A percentile compares a stretch with the other conserved stretches of the same genome.
Evolutionary conservation across 2,329 filamentous ascomycete species (phyloP).

Genomic region (Monosporascus sp.): DNA sequence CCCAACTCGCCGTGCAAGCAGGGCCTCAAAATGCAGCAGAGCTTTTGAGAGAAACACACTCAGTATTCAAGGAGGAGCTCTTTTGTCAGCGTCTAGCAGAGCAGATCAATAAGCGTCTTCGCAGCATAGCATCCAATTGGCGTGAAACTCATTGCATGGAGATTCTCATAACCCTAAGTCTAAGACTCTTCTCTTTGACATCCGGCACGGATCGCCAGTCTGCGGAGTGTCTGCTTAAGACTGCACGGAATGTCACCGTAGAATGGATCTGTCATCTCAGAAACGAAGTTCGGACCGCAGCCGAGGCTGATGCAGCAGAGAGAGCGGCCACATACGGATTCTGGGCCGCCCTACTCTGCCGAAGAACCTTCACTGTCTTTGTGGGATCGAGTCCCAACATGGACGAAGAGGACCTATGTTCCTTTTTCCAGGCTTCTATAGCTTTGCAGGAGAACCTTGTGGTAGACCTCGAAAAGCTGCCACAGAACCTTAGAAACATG

Average conservation of each 20-base stretch:
- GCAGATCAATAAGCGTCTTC: conserved; percentile 39
- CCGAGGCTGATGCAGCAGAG: conserved; percentile 31
- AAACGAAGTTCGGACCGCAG: conserved; percentile 33
- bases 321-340: conserved; percentile 41
- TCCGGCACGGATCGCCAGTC: not conserved
- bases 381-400: conserved; percentile 4
- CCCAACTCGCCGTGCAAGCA: conserved; percentile 48
- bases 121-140: conserved; percentile 49
- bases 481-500: conserved; percentile 28
- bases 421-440: conserved; percentile 18
- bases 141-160: conserved; percentile 56
- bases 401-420: conserved; percentile 11
- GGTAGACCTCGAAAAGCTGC: conserved; percentile 29
- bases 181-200: conserved; percentile 6
- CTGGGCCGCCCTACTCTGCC: conserved; percentile 51
- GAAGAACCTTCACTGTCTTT: conserved; percentile 15
- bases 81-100: conserved; percentile 46
- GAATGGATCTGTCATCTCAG: conserved; percentile 46
- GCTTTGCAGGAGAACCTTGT: conserved; percentile 42
- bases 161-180: conserved; percentile 44
- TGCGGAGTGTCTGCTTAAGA: conserved; percentile 31
- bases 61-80: conserved; percentile 37
- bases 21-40: conserved; percentile 39
- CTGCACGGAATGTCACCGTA: conserved; percentile 36
- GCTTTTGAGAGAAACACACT: conserved; percentile 42